These are phyloP conservation scores for Didymosphaeria variabile DNA, from an alignment of 2,329 filamentous ascomycete genomes.

Conservation along the genomic window DNA sequence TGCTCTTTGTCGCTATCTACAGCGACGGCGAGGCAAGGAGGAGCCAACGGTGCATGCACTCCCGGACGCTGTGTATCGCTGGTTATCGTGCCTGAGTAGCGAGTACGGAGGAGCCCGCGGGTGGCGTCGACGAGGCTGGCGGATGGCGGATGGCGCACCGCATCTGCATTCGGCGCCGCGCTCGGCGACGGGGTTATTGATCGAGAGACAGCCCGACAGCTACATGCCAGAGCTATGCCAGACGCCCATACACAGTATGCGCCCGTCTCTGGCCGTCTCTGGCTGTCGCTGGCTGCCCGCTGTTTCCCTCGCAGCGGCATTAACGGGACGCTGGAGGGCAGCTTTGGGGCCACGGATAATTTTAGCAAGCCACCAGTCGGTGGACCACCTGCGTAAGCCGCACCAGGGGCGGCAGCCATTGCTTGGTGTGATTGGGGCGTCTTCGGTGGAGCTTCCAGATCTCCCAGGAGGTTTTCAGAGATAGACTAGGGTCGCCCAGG, in stretches of 20 bases:
- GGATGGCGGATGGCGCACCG: neutral
- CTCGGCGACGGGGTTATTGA: neutral
- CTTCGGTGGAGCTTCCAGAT: constrained; percentile 15
- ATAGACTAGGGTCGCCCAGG: constrained; percentile 10
- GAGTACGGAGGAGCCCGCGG: neutral
- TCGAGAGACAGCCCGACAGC: neutral
- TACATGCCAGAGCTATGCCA: neutral
- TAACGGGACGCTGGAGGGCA: constrained; percentile 8
- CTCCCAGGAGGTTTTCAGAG: constrained; percentile 14
- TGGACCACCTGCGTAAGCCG: constrained; percentile 15
- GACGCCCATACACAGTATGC: neutral
- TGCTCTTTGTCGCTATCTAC: neutral
- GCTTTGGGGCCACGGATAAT: constrained; percentile 14
- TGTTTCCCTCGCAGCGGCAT: constrained; percentile 11
- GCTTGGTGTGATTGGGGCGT: constrained; percentile 14
- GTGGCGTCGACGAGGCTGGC: constrained; percentile 11
- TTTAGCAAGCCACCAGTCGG: constrained; percentile 7
- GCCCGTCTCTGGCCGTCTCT: neutral
- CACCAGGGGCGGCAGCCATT: constrained; percentile 6
- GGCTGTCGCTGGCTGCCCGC: too few relatives aligned
- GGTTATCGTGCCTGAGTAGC: neutral
- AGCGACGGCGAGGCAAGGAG: neutral
- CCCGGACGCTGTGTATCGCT: neutral
- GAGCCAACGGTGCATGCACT: neutral
- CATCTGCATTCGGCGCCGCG: neutral